A percentile compares a stretch with the other conserved stretches of the same genome.
Evolutionary conservation across 2,329 filamentous ascomycete genomes (phyloP).

Genomic region (Alternaria ventricosa): DNA sequence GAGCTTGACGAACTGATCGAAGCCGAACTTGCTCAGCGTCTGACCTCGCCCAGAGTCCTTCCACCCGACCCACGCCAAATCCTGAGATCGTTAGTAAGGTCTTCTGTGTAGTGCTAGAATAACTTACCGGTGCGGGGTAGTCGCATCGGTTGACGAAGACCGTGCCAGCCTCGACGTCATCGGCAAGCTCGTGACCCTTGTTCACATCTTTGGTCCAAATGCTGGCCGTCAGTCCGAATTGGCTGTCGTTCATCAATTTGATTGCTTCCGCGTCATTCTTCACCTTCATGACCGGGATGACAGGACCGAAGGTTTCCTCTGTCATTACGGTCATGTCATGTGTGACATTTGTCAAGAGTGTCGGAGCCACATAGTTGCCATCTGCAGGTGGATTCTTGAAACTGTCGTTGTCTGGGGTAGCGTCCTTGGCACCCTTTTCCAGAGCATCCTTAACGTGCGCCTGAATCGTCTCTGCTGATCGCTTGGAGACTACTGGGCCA

Average conservation of each 20-base stretch:
- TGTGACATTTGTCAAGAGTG: conserved; percentile 77
- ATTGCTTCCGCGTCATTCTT: conserved; percentile 81
- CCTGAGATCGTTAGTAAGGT: conserved; percentile 57
- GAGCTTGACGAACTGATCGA: conserved; percentile 93
- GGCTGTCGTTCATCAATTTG: conserved; percentile 88
- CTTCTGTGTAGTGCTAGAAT: not conserved
- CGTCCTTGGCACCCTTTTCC: conserved; percentile 81
- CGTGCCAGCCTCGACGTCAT: conserved; percentile 87
- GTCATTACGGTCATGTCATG: conserved; percentile 89
- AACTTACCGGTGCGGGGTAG: conserved; percentile 84
- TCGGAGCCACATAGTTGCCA: conserved; percentile 89
- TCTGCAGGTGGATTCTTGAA: conserved; percentile 75
- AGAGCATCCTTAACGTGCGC: conserved; percentile 83
- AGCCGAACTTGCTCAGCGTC: conserved; percentile 87
- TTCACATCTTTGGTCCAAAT: conserved; percentile 92
- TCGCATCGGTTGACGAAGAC: conserved; percentile 97
- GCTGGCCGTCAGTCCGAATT: conserved; percentile 93
- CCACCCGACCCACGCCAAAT: conserved; percentile 96
- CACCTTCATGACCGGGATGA: conserved; percentile 90
- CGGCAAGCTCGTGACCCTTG: conserved; percentile 76
- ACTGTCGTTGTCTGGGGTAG: conserved; percentile 80
- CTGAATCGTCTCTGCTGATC: conserved; percentile 76
- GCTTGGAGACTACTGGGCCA: conserved; percentile 85
- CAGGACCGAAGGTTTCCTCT: conserved; percentile 93
- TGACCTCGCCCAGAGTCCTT: conserved; percentile 95